Percentiles rank a stretch among this genome's conserved stretches.
phyloP scores from a whole-genome alignment of 2,329 filamentous ascomycete species.

The Stagonosporopsis vannaccii region DNA sequence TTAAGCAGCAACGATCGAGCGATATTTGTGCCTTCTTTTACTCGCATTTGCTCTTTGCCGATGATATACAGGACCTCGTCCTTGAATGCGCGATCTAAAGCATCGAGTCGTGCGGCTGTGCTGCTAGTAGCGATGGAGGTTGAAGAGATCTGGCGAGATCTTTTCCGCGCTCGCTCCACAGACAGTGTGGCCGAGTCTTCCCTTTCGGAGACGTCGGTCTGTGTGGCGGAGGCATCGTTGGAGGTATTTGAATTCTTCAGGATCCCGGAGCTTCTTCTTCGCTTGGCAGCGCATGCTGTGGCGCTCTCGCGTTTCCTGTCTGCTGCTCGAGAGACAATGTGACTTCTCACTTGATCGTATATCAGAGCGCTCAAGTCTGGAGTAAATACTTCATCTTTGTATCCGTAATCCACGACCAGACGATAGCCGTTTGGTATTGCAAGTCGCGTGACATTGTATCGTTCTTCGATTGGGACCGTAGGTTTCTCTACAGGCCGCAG shows the following conservation, averaged over 20 bases:
- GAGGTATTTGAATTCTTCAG: slow-evolving; percentile 3
- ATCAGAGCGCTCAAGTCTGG: slow-evolving; percentile 65
- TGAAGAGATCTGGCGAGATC: slow-evolving; percentile 17
- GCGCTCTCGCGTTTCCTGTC: slow-evolving; percentile 23
- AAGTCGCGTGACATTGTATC: slow-evolving; percentile 57
- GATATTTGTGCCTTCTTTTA: slow-evolving; percentile 53
- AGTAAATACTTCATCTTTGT: slow-evolving; percentile 74
- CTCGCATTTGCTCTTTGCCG: slow-evolving; percentile 59
- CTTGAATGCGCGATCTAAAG: slow-evolving; percentile 54
- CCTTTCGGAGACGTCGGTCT: slow-evolving; percentile 13
- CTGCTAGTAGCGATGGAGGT: slow-evolving; percentile 18
- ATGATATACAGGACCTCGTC: slow-evolving; percentile 61
- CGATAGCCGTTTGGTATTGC: slow-evolving; percentile 70
- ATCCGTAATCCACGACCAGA: slow-evolving; percentile 74
- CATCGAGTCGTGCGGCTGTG: slow-evolving; percentile 38
- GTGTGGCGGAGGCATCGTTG: slow-evolving; percentile 2
- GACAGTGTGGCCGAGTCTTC: slow-evolving; percentile 4
- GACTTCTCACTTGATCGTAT: slow-evolving; percentile 64
- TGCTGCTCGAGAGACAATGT: slow-evolving; percentile 41
- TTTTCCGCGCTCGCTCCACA: slow-evolving; percentile 6
- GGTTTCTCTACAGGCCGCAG: slow-evolving; percentile 69
- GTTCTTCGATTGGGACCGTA: slow-evolving; percentile 49
- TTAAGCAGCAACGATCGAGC: slow-evolving; percentile 58
- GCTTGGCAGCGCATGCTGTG: slow-evolving; percentile 1
- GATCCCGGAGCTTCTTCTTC: slow-evolving; percentile 3